Conservation (phyloP, 345 rosid genomes). For the Noccaea bulbosa region DNA sequence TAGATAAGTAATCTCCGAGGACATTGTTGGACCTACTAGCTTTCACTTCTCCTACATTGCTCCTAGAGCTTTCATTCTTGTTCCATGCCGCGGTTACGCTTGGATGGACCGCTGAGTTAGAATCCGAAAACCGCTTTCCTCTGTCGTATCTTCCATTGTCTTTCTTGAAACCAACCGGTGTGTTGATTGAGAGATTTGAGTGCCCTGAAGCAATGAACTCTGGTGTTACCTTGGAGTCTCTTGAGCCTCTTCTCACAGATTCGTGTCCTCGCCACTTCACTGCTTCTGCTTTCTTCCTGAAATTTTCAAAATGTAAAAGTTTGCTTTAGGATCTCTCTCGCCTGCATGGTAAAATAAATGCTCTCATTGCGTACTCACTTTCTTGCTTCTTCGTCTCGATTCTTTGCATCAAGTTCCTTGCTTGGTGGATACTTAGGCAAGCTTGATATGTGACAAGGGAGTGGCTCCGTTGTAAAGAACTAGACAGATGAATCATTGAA, state of each 20-base stretch:
- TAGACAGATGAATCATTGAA: conserved; percentile 34
- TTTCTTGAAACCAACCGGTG: conserved; percentile 46
- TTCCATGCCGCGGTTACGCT: conserved; percentile 37
- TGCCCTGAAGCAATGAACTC: conserved; percentile 66
- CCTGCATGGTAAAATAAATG: not conserved
- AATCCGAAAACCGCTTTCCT: conserved; percentile 48
- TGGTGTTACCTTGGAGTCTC: conserved; percentile 59
- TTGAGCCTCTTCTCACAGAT: conserved; percentile 65
- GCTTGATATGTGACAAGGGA: conserved; percentile 66
- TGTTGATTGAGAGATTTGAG: conserved; percentile 48
- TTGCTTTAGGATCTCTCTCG: conserved; percentile 14
- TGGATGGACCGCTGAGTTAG: conserved; percentile 63
- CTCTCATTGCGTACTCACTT: conserved; percentile 45
- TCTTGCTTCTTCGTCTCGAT: conserved; percentile 62
- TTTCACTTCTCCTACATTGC: conserved; percentile 44
- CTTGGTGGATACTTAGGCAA: conserved; percentile 81
- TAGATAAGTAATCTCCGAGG: conserved; percentile 45
- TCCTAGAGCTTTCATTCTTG: conserved; percentile 41
- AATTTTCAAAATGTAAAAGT: conserved; percentile 22
- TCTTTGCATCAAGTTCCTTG: conserved; percentile 77
- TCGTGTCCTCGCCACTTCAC: conserved; percentile 66
- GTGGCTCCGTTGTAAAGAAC: conserved; percentile 69
- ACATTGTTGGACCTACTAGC: conserved; percentile 42
- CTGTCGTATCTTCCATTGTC: conserved; percentile 50
- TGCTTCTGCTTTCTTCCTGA: conserved; percentile 68